Conservation (phyloP, 805 yeast species). For the Metschnikowia colocasiae region DNA sequence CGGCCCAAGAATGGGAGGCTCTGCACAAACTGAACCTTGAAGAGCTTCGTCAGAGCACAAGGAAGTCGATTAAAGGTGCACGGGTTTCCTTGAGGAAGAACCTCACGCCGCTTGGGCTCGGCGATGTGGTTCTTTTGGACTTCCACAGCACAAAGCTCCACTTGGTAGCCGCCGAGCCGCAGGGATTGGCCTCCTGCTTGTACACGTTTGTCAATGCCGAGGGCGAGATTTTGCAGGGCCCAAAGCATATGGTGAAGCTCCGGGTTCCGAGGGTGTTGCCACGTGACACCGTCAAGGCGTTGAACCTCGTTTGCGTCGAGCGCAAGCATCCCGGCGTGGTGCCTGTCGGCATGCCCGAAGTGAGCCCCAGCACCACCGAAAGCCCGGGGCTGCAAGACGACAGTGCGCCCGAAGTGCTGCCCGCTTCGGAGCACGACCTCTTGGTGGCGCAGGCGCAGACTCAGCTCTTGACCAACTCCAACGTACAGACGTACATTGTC, state of each 20-base stretch:
- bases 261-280: constrained; percentile 57
- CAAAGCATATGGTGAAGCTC: constrained; percentile 42
- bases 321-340: constrained; percentile 29
- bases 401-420: not conserved
- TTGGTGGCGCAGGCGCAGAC: not conserved
- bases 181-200: constrained; percentile 45
- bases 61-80: constrained; percentile 5
- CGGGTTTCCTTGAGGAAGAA: constrained; percentile 8
- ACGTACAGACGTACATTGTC: constrained; percentile 35
- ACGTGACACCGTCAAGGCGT: constrained; percentile 31
- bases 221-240: constrained; percentile 52
- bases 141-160: constrained; percentile 45
- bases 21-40: constrained; percentile 5
- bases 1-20: constrained; percentile 12
- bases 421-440: not conserved
- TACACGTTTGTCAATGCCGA: constrained; percentile 54
- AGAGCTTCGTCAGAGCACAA: constrained; percentile 1
- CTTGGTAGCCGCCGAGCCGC: constrained; percentile 55
- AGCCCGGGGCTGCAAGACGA: not conserved
- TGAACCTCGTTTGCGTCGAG: constrained; percentile 27
- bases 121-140: constrained; percentile 60
- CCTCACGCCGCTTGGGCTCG: constrained; percentile 36
- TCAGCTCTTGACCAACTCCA: constrained; percentile 26
- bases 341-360: constrained; percentile 38
- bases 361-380: constrained; percentile 3